These are phyloP conservation scores for Camelina laxa DNA, from an alignment of 345 rosid genomes.

Conservation along the genomic window DNA sequence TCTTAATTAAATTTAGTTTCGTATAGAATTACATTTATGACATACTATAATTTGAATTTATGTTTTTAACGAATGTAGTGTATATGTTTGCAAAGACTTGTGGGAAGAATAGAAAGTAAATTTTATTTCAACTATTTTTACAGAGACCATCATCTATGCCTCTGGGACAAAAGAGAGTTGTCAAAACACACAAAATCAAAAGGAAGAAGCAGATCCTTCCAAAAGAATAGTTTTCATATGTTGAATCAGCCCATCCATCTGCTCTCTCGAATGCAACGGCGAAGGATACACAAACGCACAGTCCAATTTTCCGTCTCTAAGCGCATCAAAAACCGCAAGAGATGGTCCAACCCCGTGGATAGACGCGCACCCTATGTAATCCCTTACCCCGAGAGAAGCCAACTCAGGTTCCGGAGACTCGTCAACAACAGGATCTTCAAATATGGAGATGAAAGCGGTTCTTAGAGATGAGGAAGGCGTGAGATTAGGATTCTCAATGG, in stretches of 20 bases:
- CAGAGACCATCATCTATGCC: background rate
- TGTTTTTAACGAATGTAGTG: too few relatives aligned
- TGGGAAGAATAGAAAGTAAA: background rate
- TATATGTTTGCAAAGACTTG: background rate
- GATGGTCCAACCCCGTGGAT: conserved; percentile 80
- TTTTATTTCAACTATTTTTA: background rate
- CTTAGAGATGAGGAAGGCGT: conserved; percentile 72
- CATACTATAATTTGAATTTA: too few relatives aligned
- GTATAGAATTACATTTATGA: too few relatives aligned
- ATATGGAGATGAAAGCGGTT: conserved; percentile 68
- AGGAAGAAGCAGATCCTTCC: conserved; percentile 38
- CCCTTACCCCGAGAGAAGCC: conserved; percentile 52
- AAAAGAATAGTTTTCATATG: conserved; percentile 60
- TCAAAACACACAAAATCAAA: conserved; percentile 3
- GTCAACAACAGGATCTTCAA: conserved; percentile 65
- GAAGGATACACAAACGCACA: conserved; percentile 71
- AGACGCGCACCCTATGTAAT: conserved; percentile 68
- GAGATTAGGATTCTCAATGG: conserved; percentile 74
- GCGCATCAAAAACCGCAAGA: conserved; percentile 63
- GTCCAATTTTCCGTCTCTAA: conserved; percentile 66
- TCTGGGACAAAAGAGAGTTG: background rate
- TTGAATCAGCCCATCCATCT: conserved; percentile 59
- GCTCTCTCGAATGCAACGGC: conserved; percentile 83
- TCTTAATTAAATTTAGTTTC: too few relatives aligned
- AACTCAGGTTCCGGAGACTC: conserved; percentile 34